These are phyloP conservation scores for Irpex lacteus DNA, from an alignment of 1,284 basidiomycete species.

Conservation along the genomic window DNA sequence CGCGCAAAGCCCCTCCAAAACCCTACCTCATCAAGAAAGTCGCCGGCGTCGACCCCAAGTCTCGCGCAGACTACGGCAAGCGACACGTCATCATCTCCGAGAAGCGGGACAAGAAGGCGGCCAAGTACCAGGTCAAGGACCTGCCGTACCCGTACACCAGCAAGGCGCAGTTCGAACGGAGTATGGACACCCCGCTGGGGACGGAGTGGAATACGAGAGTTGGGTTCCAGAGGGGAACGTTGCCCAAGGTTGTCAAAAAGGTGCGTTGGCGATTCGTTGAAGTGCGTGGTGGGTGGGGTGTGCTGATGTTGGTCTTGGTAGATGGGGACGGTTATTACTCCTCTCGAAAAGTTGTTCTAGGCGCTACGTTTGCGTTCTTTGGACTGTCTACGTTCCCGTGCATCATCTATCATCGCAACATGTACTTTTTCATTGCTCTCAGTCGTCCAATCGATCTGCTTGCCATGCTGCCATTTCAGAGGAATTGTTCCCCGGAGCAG, in stretches of 20 bases:
- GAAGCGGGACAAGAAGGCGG: conserved; percentile 90
- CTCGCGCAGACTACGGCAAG: conserved; percentile 83
- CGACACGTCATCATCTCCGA: conserved; percentile 93
- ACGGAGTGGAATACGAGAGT: conserved; percentile 92
- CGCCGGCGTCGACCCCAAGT: conserved; percentile 73
- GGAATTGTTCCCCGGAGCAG: too few species aligned
- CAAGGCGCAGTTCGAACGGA: conserved; percentile 85
- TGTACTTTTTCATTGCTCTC: background rate
- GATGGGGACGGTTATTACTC: conserved; percentile 30
- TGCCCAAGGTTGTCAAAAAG: conserved; percentile 87
- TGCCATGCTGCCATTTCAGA: too few species aligned
- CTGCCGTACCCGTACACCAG: conserved; percentile 91
- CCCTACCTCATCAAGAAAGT: conserved; percentile 74
- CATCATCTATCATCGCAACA: background rate
- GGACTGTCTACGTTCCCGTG: background rate
- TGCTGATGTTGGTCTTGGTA: conserved; percentile 9
- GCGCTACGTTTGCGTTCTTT: background rate
- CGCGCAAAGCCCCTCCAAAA: conserved; percentile 55
- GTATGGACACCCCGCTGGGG: conserved; percentile 80
- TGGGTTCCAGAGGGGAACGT: conserved; percentile 81
- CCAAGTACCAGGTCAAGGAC: conserved; percentile 86
- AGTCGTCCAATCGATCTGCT: too few species aligned
- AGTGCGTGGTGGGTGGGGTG: background rate
- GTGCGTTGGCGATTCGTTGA: conserved; percentile 35
- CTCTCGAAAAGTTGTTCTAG: conserved; percentile 26